phyloP scores from a whole-genome alignment of 345 rosid species.

The Gossypium arboreum region DNA sequence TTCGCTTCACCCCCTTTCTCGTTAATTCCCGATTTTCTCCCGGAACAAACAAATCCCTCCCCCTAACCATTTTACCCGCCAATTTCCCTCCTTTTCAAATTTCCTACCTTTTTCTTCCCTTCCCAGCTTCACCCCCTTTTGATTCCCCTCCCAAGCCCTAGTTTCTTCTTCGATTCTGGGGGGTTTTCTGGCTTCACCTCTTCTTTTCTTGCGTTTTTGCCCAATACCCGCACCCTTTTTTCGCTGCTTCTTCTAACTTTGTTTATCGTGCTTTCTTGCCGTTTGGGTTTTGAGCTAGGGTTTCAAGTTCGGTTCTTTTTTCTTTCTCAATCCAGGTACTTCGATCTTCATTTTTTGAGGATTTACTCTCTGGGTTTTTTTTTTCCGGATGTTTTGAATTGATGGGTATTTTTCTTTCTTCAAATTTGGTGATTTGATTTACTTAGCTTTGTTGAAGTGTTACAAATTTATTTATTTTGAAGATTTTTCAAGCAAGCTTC shows the following conservation, averaged over 20 bases:
- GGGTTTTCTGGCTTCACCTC: not conserved
- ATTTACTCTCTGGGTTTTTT: not conserved
- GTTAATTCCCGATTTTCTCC: conserved; percentile 26
- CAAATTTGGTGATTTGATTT: not conserved
- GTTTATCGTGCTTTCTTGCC: not conserved
- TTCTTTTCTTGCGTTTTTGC: not conserved
- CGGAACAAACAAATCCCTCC: conserved; percentile 42
- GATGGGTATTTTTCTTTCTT: not conserved
- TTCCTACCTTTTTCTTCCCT: not conserved
- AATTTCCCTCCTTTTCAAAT: conserved; percentile 14
- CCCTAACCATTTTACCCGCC: conserved; percentile 13
- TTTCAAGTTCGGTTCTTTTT: not conserved
- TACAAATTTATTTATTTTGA: not conserved
- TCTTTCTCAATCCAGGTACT: conserved; percentile 12
- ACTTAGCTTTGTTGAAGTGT: not conserved
- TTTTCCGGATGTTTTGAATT: not conserved
- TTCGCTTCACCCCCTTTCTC: conserved; percentile 12
- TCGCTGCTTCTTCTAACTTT: not conserved
- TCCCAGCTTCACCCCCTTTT: not conserved
- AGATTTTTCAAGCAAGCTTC: not conserved
- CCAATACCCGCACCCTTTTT: conserved; percentile 18
- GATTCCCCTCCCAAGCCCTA: not conserved
- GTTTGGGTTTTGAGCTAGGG: conserved; percentile 5
- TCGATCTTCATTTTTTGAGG: not conserved
- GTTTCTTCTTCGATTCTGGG: conserved; percentile 14